Evolutionary conservation across 176 grass and related monocot genomes (phyloP).

Genomic region (Oryza australiensis): DNA sequence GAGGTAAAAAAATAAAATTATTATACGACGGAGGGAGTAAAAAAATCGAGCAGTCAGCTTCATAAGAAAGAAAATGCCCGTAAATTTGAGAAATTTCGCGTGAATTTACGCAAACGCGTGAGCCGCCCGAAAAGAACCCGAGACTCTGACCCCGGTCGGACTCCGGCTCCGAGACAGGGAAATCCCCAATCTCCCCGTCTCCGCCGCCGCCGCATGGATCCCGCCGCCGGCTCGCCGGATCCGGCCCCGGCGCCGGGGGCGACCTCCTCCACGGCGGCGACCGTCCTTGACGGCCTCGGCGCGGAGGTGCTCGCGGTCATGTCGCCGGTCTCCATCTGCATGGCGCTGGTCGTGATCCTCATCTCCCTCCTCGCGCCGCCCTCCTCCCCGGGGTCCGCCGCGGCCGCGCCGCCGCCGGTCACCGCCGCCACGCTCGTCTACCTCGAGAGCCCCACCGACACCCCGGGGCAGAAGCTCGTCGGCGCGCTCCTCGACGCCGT

Average conservation of each 20-base stretch:
- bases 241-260: background rate
- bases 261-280: conserved; percentile 3
- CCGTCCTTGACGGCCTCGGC: conserved; percentile 74
- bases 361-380: conserved; percentile 69
- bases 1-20: no score
- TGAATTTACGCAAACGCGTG: background rate
- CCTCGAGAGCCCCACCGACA: conserved; percentile 66
- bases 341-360: conserved; percentile 90
- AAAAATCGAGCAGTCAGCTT: no score
- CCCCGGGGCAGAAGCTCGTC: conserved; percentile 60
- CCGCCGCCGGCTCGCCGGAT: conserved; percentile 24
- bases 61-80: no score
- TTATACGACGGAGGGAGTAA: no score
- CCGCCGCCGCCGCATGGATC: conserved; percentile 45
- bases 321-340: conserved; percentile 93
- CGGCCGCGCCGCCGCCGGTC: conserved; percentile 48
- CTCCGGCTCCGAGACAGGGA: background rate
- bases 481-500: conserved; percentile 84
- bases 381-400: conserved; percentile 10
- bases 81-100: background rate
- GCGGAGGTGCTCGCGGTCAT: conserved; percentile 89
- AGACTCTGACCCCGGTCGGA: background rate
- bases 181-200: conserved; percentile 17
- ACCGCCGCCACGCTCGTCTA: conserved; percentile 85
- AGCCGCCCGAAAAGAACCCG: background rate